Evolutionary conservation across 306 rosid genomes (phyloP).

Genomic region (Cucurbita moschata): DNA sequence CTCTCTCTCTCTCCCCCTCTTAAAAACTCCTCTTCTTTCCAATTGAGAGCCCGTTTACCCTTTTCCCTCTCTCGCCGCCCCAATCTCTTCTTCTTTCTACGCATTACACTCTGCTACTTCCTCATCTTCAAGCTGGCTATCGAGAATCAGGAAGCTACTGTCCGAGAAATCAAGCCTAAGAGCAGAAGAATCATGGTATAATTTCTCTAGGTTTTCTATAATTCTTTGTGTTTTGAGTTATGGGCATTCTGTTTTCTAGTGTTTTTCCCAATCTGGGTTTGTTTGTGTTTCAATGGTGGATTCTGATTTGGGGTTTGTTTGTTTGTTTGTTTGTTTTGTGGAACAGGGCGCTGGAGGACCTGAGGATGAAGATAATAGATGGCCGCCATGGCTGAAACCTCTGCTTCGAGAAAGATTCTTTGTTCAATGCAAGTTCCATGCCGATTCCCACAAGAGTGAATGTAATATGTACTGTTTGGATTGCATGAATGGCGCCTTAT

Average conservation of each 20-base stretch:
- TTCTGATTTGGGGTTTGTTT: neutral
- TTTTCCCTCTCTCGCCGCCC: conserved; percentile 19
- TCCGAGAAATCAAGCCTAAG: conserved; percentile 86
- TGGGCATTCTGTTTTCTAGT: neutral
- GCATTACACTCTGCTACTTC: neutral
- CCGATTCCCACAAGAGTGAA: conserved; percentile 90
- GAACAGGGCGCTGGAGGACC: conserved; percentile 86
- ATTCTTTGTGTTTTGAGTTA: neutral
- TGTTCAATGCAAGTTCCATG: conserved; percentile 84
- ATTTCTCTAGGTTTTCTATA: neutral
- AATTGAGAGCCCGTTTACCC: conserved; percentile 45
- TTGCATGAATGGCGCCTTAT: conserved; percentile 84
- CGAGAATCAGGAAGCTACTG: conserved; percentile 58
- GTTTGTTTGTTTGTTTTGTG: neutral
- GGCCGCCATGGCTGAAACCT: conserved; percentile 99
- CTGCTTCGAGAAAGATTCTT: conserved; percentile 68
- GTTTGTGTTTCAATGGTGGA: conserved; percentile 1
- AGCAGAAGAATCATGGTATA: conserved; percentile 81
- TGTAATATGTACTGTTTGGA: conserved; percentile 97
- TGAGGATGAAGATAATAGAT: conserved; percentile 68
- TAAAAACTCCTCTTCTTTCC: conserved; percentile 36
- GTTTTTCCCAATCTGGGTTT: neutral
- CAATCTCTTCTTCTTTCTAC: neutral
- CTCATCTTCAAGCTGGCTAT: conserved; percentile 56
- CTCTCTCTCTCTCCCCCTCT: neutral